phyloP scores from a whole-genome alignment of 2,329 filamentous ascomycete genomes.

The Furcasterigmium furcatum region DNA sequence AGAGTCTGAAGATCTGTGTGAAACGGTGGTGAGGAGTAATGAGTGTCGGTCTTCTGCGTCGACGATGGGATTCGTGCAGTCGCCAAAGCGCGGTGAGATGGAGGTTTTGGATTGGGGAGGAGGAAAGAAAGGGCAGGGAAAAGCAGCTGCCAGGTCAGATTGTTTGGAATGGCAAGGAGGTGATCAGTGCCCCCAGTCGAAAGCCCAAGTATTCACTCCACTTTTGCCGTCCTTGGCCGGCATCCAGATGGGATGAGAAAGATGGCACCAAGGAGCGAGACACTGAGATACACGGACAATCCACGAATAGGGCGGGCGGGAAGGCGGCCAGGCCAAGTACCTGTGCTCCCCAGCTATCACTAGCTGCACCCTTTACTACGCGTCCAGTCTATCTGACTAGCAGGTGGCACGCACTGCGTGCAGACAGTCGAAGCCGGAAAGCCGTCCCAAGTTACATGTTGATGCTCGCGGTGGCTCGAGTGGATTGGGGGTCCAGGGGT shows the following conservation, averaged over 20 bases:
- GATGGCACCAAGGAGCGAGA: neutral
- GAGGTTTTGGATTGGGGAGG: neutral
- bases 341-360: too few species aligned
- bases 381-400: too few species aligned
- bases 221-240: neutral
- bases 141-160: neutral
- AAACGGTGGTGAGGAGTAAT: too few species aligned
- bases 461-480: neutral
- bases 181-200: neutral
- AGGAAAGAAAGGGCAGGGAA: constrained; percentile 1
- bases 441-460: too few species aligned
- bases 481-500: neutral
- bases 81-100: neutral
- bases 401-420: too few species aligned
- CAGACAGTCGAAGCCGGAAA: too few species aligned
- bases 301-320: too few species aligned
- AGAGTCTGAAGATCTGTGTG: neutral
- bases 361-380: too few species aligned
- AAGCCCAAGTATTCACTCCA: neutral
- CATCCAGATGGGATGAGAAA: neutral
- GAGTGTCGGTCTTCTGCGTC: neutral
- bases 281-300: neutral
- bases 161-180: neutral
- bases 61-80: neutral
- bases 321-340: too few species aligned